Conservation (phyloP, 306 rosid genomes). For the Dalbergia cultrata region DNA sequence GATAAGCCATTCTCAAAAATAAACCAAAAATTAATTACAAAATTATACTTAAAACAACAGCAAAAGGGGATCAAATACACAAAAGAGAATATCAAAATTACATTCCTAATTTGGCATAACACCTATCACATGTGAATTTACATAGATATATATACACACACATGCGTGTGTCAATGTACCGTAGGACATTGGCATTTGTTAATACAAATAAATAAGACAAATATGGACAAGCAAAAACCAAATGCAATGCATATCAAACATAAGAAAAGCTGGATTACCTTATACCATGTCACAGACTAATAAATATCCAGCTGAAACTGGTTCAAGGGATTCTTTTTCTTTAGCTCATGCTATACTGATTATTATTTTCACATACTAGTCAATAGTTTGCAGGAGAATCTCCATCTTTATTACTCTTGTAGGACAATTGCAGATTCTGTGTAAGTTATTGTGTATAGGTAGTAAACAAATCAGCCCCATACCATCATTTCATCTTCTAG, state of each 20-base stretch:
- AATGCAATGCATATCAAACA: slow-evolving; percentile 17
- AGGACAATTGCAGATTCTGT: not conserved
- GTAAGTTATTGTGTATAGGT: slow-evolving; percentile 1
- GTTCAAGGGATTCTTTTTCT: slow-evolving; percentile 15
- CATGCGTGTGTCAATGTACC: not conserved
- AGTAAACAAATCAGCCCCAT: slow-evolving; percentile 45
- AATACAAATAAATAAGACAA: slow-evolving; percentile 23
- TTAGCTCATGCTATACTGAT: slow-evolving; percentile 26
- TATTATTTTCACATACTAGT: slow-evolving; percentile 30
- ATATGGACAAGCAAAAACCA: slow-evolving; percentile 24
- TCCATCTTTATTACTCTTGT: slow-evolving; percentile 20
- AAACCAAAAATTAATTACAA: not conserved
- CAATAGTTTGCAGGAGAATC: slow-evolving; percentile 29
- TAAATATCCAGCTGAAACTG: slow-evolving; percentile 22
- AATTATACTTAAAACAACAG: slow-evolving; percentile 5
- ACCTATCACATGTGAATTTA: not conserved
- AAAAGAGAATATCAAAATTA: slow-evolving; percentile 24
- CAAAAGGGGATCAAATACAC: slow-evolving; percentile 17
- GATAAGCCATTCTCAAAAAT: not conserved
- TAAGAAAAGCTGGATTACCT: slow-evolving; percentile 23
- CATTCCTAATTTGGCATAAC: slow-evolving; percentile 16
- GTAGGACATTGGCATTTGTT: slow-evolving; percentile 12
- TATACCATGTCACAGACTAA: slow-evolving; percentile 25
- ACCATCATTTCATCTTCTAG: slow-evolving; percentile 97
- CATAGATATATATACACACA: slow-evolving; percentile 2